A percentile compares a stretch with the other conserved stretches of the same genome.
Evolutionary conservation across 208 protist genomes (phyloP).

Genomic region (Spironucleus salmonicida): DNA sequence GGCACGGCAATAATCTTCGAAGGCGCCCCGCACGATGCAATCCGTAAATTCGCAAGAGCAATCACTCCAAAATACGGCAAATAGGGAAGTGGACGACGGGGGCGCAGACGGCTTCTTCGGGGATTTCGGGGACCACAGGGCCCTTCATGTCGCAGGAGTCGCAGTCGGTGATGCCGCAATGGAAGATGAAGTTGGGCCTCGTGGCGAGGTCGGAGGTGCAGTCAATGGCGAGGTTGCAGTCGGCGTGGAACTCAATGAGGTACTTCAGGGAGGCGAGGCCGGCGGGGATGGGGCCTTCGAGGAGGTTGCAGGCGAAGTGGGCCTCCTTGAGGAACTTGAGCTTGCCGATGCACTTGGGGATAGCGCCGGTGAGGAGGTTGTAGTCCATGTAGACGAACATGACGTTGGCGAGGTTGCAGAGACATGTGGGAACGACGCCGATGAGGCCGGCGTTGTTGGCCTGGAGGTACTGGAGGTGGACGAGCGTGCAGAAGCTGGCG

Average conservation of each 20-base stretch:
- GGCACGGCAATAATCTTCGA: no score
- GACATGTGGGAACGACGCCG: background rate
- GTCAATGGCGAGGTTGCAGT: constrained; percentile 20
- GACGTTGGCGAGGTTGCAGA: background rate
- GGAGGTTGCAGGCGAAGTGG: constrained; percentile 16
- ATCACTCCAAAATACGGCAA: no score
- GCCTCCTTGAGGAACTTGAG: background rate
- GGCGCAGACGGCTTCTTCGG: no score
- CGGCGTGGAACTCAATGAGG: constrained; percentile 1
- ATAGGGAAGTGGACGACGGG: no score
- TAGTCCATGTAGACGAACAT: constrained; percentile 23
- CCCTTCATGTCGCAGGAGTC: background rate
- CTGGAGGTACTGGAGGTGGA: constrained; percentile 29
- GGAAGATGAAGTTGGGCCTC: background rate
- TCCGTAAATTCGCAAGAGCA: no score
- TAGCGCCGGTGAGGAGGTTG: constrained; percentile 9
- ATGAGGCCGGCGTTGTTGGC: constrained; percentile 1
- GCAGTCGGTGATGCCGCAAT: constrained; percentile 15
- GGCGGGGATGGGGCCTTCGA: background rate
- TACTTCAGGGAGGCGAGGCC: background rate
- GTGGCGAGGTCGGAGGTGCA: background rate
- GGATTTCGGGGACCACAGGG: no score
- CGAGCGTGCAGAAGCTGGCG: background rate
- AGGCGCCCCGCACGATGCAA: no score
- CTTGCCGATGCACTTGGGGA: constrained; percentile 18